These are phyloP conservation scores for Tuber magnatum DNA, from an alignment of 495 filamentous ascomycete genomes.

Conservation along the genomic window DNA sequence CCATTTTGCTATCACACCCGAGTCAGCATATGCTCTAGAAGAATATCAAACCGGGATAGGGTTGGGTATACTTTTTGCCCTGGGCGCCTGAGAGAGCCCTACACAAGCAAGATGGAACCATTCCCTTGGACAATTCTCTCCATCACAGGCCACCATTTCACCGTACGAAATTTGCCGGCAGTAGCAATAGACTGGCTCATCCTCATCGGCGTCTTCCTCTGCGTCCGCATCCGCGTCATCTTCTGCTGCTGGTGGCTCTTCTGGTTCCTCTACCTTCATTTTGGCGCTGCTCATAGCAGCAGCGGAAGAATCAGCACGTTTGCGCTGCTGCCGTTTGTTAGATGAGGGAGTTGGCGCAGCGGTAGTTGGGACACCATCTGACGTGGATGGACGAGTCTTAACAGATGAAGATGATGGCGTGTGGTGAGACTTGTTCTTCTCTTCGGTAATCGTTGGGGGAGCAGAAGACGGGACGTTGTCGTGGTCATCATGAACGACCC, in stretches of 20 bases:
- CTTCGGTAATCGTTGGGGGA: conserved; percentile 3
- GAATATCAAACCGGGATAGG: neutral
- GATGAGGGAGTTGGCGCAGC: conserved; percentile 13
- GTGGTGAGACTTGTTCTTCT: conserved; percentile 10
- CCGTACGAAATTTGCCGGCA: conserved; percentile 91
- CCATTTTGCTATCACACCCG: conserved; percentile 63
- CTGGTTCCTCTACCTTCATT: conserved; percentile 34
- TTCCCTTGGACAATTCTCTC: conserved; percentile 73
- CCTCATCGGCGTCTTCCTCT: conserved; percentile 64
- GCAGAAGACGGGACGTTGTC: conserved; percentile 38
- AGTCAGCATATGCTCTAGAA: conserved; percentile 37
- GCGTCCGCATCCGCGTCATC: conserved; percentile 51
- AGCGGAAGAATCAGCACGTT: conserved; percentile 35
- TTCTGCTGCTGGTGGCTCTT: conserved; percentile 20
- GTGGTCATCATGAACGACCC: conserved; percentile 44
- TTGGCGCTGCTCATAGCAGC: conserved; percentile 12
- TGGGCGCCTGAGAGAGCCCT: conserved; percentile 76
- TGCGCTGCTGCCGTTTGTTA: conserved; percentile 22
- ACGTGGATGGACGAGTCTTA: conserved; percentile 28
- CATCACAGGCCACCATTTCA: conserved; percentile 97
- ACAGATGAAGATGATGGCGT: neutral
- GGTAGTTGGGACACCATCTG: conserved; percentile 19
- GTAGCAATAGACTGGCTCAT: conserved; percentile 86
- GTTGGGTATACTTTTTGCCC: conserved; percentile 63
- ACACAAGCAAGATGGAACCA: conserved; percentile 97